Percentiles rank a stretch among this genome's conserved stretches.
phyloP scores from a whole-genome alignment of 495 filamentous ascomycete genomes.

The Aspergillus sclerotioniger region DNA sequence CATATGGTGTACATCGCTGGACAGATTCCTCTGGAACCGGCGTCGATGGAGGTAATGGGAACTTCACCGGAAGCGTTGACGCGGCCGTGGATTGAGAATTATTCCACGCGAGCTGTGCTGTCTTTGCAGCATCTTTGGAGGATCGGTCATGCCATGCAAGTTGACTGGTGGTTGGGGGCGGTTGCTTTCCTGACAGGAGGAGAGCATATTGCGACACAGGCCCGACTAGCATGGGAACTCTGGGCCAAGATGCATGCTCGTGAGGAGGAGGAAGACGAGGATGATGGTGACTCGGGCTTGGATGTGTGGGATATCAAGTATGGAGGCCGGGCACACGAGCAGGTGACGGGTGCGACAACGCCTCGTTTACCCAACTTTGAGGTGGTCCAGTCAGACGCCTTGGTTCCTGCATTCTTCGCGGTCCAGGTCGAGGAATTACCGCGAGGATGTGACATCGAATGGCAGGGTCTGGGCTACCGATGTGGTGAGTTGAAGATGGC shows the following conservation, averaged over 20 bases:
- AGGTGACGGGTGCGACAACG: constrained; percentile 12
- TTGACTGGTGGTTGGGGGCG: constrained; percentile 68
- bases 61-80: background rate
- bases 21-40: constrained; percentile 85
- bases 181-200: constrained; percentile 64
- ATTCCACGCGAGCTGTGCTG: constrained; percentile 53
- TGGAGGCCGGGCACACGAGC: constrained; percentile 38
- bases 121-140: constrained; percentile 88
- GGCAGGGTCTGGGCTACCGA: constrained; percentile 55
- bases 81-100: constrained; percentile 31
- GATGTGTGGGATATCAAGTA: constrained; percentile 75
- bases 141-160: constrained; percentile 69
- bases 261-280: constrained; percentile 28
- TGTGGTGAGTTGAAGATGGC: constrained; percentile 28
- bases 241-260: constrained; percentile 54
- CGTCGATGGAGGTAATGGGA: constrained; percentile 62
- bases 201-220: constrained; percentile 32
- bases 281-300: constrained; percentile 47
- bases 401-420: constrained; percentile 63
- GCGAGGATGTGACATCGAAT: constrained; percentile 67
- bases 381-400: constrained; percentile 20
- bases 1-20: constrained; percentile 68
- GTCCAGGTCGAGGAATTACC: constrained; percentile 72
- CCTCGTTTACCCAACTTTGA: constrained; percentile 33
- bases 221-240: constrained; percentile 40